Percentiles rank a stretch among this genome's conserved stretches.
Conservation (phyloP, 306 rosid species). For the Hippophae rhamnoides region DNA sequence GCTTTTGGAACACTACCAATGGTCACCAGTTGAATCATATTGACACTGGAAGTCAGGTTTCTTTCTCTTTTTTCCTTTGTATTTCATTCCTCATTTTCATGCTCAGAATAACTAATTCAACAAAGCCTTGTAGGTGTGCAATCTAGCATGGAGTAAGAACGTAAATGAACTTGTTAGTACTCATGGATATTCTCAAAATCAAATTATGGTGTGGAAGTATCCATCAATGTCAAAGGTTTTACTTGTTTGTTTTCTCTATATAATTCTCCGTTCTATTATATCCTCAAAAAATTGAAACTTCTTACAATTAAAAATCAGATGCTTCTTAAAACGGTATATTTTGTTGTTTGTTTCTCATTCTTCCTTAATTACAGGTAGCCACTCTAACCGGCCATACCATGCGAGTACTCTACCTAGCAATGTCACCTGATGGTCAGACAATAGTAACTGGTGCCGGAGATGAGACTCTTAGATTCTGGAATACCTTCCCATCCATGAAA, state of each 20-base stretch:
- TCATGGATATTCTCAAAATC: conserved; percentile 96
- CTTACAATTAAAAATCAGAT: no score
- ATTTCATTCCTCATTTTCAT: background rate
- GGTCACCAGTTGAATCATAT: conserved; percentile 76
- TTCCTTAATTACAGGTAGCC: conserved; percentile 49
- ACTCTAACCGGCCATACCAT: conserved; percentile 93
- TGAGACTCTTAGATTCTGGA: conserved; percentile 92
- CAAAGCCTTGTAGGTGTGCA: conserved; percentile 61
- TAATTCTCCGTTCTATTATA: no score
- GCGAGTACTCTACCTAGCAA: conserved; percentile 94
- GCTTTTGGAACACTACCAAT: conserved; percentile 96
- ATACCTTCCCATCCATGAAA: conserved; percentile 81
- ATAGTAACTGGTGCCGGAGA: conserved; percentile 99
- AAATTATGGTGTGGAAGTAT: conserved; percentile 98
- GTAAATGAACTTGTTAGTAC: conserved; percentile 95
- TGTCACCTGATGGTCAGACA: conserved; percentile 98
- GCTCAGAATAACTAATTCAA: background rate
- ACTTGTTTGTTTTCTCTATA: background rate
- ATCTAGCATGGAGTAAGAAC: conserved; percentile 95
- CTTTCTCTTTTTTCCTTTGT: no score
- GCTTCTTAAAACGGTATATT: no score
- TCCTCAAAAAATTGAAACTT: no score
- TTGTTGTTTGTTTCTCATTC: no score
- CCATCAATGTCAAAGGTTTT: conserved; percentile 74
- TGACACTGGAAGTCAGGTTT: conserved; percentile 99